These are phyloP conservation scores for Chrysoporthe deuterocubensis DNA, from an alignment of 2,329 filamentous ascomycete species.

Conservation along the genomic window DNA sequence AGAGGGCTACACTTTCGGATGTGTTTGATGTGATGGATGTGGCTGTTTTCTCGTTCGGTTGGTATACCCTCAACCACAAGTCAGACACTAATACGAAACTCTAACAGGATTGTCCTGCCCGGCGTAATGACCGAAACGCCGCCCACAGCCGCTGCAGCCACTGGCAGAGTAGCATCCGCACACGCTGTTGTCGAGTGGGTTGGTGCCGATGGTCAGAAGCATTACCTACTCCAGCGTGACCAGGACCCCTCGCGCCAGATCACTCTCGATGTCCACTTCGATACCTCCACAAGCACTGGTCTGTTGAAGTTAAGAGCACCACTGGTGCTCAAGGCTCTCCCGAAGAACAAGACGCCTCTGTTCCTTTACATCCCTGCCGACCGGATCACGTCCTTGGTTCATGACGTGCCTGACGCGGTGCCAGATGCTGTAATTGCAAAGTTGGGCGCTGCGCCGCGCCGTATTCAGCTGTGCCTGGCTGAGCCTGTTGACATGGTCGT, in stretches of 20 bases:
- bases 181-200: slow-evolving; percentile 10
- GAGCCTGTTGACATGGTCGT: slow-evolving; percentile 7
- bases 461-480: not conserved
- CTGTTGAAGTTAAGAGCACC: slow-evolving; percentile 6
- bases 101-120: not conserved
- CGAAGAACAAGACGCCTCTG: not conserved
- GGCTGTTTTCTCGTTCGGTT: not conserved
- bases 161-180: not conserved
- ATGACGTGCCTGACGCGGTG: not conserved
- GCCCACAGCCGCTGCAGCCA: not conserved
- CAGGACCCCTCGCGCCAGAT: not conserved
- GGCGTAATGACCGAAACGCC: not conserved
- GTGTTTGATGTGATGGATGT: not conserved
- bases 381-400: not conserved
- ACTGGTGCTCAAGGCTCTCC: not conserved
- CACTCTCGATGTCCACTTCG: slow-evolving; percentile 6
- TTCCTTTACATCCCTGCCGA: slow-evolving; percentile 5
- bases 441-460: not conserved
- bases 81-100: not conserved
- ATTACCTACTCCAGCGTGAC: slow-evolving; percentile 2
- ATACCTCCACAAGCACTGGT: not conserved
- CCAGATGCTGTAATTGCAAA: slow-evolving; percentile 1
- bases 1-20: slow-evolving; percentile 9
- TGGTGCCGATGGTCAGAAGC: not conserved
- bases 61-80: not conserved